These are phyloP conservation scores for Dactylonectria macrodidyma DNA, from an alignment of 2,329 filamentous ascomycete genomes.

Conservation along the genomic window DNA sequence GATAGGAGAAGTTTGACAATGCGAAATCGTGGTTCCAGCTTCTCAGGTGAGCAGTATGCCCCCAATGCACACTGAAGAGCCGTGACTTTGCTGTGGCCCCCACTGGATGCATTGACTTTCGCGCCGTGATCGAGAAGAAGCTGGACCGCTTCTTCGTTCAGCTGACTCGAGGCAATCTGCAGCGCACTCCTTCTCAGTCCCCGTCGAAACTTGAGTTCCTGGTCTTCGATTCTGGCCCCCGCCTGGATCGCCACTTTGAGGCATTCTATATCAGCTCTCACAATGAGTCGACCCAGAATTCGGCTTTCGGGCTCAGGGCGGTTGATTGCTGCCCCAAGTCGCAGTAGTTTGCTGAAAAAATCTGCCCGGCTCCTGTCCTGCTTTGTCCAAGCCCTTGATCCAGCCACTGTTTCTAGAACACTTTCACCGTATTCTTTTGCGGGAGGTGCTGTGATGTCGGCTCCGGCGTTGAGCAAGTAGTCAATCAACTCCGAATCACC, in stretches of 20 bases:
- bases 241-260: background rate
- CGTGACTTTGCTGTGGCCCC: background rate
- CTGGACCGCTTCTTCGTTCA: background rate
- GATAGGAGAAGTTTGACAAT: background rate
- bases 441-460: conserved; percentile 3
- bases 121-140: background rate
- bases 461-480: conserved; percentile 15
- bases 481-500: background rate
- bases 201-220: background rate
- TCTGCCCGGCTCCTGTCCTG: background rate
- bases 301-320: background rate
- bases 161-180: background rate
- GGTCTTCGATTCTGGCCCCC: background rate
- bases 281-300: background rate
- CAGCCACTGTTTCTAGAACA: background rate
- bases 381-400: no score
- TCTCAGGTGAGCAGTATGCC: no score
- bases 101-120: background rate
- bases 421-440: background rate
- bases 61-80: background rate
- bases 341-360: conserved; percentile 2
- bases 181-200: background rate
- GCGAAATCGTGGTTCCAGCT: background rate
- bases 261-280: background rate
- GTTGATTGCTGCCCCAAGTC: background rate